Conservation (phyloP, 2,329 filamentous ascomycete species). For the Colletotrichum sojae region DNA sequence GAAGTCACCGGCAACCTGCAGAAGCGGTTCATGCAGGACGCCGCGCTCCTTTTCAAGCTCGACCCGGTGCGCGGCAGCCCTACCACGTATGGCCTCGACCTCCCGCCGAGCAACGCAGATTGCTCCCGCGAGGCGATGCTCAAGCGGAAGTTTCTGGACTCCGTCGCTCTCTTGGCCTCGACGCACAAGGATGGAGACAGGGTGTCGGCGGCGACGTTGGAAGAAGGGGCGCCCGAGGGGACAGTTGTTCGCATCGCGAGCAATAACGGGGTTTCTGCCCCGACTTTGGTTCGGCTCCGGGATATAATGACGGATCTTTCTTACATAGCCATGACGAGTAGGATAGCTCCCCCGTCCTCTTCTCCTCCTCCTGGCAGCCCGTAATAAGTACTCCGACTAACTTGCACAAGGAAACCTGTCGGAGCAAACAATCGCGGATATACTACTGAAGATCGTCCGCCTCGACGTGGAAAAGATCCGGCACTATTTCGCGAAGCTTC, state of each 20-base stretch:
- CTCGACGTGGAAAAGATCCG: slow-evolving; percentile 5
- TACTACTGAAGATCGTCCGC: neutral
- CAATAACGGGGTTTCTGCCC: neutral
- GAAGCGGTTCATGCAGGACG: slow-evolving; percentile 9
- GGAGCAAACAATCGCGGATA: neutral
- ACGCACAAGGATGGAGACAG: slow-evolving; percentile 1
- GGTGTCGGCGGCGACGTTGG: slow-evolving; percentile 2
- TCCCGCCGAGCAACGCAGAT: slow-evolving; percentile 1
- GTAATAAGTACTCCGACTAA: neutral
- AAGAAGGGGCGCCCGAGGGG: neutral
- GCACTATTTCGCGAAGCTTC: slow-evolving; percentile 6
- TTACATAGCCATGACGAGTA: neutral
- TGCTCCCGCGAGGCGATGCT: neutral
- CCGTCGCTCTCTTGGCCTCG: neutral
- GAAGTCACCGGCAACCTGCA: slow-evolving; percentile 1
- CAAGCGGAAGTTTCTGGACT: slow-evolving; percentile 5
- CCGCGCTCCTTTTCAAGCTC: slow-evolving; percentile 2
- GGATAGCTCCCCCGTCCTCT: neutral
- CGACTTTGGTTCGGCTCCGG: neutral
- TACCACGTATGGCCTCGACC: neutral
- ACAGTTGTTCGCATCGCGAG: neutral
- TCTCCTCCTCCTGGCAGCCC: no score
- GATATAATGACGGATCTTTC: neutral
- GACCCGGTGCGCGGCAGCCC: slow-evolving; percentile 6
- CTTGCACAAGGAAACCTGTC: no score